Base-by-base conservation (phyloP, 116 monocot genomes). In the Posidonia oceanica region DNA sequence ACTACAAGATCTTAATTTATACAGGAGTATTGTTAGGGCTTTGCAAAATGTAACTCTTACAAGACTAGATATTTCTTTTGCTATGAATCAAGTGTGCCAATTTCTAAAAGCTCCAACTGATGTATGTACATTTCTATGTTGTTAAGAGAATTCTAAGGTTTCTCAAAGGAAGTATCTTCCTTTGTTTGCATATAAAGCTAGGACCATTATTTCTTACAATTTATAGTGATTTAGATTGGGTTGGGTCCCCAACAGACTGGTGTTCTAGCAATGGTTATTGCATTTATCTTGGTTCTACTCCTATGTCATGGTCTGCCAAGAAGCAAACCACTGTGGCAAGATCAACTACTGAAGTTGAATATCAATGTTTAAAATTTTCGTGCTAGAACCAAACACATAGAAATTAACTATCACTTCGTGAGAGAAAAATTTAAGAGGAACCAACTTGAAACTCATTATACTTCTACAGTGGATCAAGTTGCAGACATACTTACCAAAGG, bases 31-130 rank as follows among this genome's bases (percentile, higher is more conserved):
- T 7, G 22, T 52, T 48, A 44, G 68, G 6, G 42, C 52, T 21
- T 22, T 68, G 5, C 68, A 68, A 68, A 51, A 68, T 22, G 51
- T 68, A 7, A 68, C 68, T 51, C 20, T 52, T 3, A 68, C 68
- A 17, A 41, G 20, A 18, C 51, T 44, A 5, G 52, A 68, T 4
- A 68, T 68, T 3, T 0, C 52, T 6, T 53, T 68, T 14, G 4
- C 51, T 68, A 20, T 68, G 2, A 68, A 52, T 52, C 12, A 44
- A 52, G 68, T 52, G 0, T 68, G 51, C 23, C 68, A 68, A 14
- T 52, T 51, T 68, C 14, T 68, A 0, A 15, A 68, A 10, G 12
- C 42, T 7, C 68, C 68, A 22, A 68, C 17, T 1, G 37, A 48
- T 52, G 52, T 13, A 52, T 1, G 29, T 29, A 29, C 68, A 68